These are phyloP conservation scores for Alternaria conjuncta DNA, from an alignment of 2,329 filamentous ascomycete species.

Conservation along the genomic window DNA sequence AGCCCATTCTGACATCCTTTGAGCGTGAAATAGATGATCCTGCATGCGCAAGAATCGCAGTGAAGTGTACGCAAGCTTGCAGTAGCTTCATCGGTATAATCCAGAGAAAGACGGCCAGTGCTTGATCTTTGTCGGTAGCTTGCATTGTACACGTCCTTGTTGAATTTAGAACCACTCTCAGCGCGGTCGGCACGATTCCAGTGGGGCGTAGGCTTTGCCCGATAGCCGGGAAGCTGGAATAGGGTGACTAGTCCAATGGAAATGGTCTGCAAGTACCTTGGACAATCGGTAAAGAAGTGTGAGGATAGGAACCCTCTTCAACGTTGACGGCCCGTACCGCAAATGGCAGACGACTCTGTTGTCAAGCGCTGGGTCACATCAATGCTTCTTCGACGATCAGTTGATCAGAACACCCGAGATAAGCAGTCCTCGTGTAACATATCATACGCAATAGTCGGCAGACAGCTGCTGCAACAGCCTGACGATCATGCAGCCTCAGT, in stretches of 20 bases:
- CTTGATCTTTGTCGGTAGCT: neutral
- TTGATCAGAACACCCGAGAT: conserved; percentile 34
- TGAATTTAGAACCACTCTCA: neutral
- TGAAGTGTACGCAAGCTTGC: neutral
- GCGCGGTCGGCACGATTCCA: conserved; percentile 1
- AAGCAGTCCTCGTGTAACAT: conserved; percentile 38
- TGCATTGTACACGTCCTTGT: neutral
- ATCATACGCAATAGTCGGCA: conserved; percentile 25
- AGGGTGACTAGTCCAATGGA: neutral
- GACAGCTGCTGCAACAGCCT: conserved; percentile 18
- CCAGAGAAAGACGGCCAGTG: neutral
- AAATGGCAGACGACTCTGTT: conserved; percentile 35
- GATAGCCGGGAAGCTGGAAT: conserved; percentile 14
- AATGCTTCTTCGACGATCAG: conserved; percentile 23
- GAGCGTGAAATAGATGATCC: neutral
- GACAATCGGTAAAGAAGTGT: neutral
- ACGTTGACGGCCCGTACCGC: conserved; percentile 35
- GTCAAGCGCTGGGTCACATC: conserved; percentile 34
- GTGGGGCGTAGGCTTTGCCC: conserved; percentile 15
- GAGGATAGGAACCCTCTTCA: conserved; percentile 7
- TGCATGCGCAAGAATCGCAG: neutral
- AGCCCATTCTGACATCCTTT: neutral
- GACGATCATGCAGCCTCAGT: conserved; percentile 25
- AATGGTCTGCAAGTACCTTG: neutral
- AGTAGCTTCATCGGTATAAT: neutral